A percentile compares a stretch with the other conserved stretches of the same genome.
phyloP scores from a whole-genome alignment of 352 stramenopile genomes.

The Pythium periplocum region DNA sequence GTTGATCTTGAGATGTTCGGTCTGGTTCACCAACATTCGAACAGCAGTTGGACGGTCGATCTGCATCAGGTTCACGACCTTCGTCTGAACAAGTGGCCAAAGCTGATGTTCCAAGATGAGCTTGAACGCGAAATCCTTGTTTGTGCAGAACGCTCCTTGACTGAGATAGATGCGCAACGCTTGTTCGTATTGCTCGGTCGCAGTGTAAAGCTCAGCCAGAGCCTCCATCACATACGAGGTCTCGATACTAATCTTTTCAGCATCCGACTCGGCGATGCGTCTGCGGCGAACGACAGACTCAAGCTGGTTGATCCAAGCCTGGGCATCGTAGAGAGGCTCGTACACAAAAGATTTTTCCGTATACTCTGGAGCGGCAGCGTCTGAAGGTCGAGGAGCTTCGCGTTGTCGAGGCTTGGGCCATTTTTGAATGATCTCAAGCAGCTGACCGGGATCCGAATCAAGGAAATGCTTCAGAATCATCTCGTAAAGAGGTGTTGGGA shows the following conservation, averaged over 20 bases:
- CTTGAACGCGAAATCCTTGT: slow-evolving; percentile 84
- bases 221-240: slow-evolving; percentile 81
- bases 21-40: slow-evolving; percentile 77
- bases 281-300: slow-evolving; percentile 66
- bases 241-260: slow-evolving; percentile 60
- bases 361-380: slow-evolving; percentile 50
- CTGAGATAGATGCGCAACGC: slow-evolving; percentile 81
- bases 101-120: slow-evolving; percentile 80
- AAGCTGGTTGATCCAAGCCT: slow-evolving; percentile 80
- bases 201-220: slow-evolving; percentile 74
- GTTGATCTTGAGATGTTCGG: slow-evolving; percentile 70
- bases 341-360: slow-evolving; percentile 62
- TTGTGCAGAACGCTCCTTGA: slow-evolving; percentile 77
- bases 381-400: slow-evolving; percentile 18
- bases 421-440: slow-evolving; percentile 77
- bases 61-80: slow-evolving; percentile 71
- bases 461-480: slow-evolving; percentile 85
- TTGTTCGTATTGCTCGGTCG: slow-evolving; percentile 78
- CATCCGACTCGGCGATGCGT: slow-evolving; percentile 56
- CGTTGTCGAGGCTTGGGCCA: slow-evolving; percentile 70
- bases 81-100: slow-evolving; percentile 73
- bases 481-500: slow-evolving; percentile 72
- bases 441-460: slow-evolving; percentile 66
- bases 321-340: slow-evolving; percentile 72
- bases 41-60: slow-evolving; percentile 68